These are phyloP conservation scores for Hippophae tibetana DNA, from an alignment of 306 rosid species.

Conservation along the genomic window DNA sequence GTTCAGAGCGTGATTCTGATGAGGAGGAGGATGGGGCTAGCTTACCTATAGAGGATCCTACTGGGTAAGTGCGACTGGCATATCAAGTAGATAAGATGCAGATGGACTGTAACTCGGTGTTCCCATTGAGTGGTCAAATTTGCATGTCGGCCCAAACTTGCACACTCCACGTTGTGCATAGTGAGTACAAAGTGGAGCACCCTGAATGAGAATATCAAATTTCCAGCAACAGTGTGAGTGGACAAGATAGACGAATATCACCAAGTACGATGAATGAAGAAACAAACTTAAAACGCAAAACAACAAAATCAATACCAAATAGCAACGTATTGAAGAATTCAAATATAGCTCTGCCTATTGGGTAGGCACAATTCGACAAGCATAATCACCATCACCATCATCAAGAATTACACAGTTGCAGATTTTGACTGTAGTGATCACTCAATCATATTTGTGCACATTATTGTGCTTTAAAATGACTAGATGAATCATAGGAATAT, in stretches of 20 bases:
- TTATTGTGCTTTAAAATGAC: no score
- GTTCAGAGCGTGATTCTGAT: conserved; percentile 80
- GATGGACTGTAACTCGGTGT: conserved; percentile 88
- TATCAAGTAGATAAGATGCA: conserved; percentile 79
- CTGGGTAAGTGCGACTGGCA: conserved; percentile 90
- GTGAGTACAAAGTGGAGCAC: conserved; percentile 83
- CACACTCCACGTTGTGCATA: conserved; percentile 83
- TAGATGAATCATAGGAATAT: no score
- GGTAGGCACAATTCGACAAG: no score
- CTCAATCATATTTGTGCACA: no score
- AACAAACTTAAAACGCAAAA: background rate
- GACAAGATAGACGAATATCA: background rate
- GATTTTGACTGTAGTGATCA: no score
- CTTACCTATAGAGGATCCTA: conserved; percentile 75
- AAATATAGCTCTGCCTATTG: background rate
- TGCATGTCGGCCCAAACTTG: conserved; percentile 85
- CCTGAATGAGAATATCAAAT: conserved; percentile 49
- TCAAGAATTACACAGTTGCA: no score
- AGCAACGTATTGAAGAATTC: background rate
- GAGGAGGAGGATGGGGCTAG: conserved; percentile 89
- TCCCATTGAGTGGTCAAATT: conserved; percentile 82
- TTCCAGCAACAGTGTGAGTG: conserved; percentile 3
- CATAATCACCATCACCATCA: no score
- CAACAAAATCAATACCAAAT: background rate
- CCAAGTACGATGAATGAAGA: background rate